phyloP scores from a whole-genome alignment of 345 rosid species.

The Ricinus communis region DNA sequence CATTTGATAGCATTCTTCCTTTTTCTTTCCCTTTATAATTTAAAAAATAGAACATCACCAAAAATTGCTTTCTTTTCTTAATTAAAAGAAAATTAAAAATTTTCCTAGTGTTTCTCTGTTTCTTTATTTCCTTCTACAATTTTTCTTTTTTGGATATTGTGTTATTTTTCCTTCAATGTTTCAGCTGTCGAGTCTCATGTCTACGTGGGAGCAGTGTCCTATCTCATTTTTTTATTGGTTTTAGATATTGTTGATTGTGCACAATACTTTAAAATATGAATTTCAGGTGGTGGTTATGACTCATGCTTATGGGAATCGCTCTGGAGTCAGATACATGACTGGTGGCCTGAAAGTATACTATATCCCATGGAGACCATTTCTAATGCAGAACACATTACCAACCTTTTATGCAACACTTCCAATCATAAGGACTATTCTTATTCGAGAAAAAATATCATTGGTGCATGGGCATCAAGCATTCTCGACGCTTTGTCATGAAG shows the following conservation, averaged over 20 bases:
- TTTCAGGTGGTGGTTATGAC: conserved; percentile 92
- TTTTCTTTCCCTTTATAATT: no score
- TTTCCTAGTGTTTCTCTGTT: no score
- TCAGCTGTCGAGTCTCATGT: background rate
- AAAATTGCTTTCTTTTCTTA: no score
- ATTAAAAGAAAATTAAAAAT: no score
- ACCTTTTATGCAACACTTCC: conserved; percentile 82
- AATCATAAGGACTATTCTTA: conserved; percentile 71
- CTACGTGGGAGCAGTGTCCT: background rate
- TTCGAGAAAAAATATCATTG: conserved; percentile 72
- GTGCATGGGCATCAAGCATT: conserved; percentile 99
- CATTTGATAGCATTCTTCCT: no score
- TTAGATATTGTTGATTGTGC: conserved; percentile 5
- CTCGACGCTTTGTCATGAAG: conserved; percentile 96
- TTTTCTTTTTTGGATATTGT: no score
- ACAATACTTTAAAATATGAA: conserved; percentile 1
- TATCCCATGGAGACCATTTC: conserved; percentile 82
- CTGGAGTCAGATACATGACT: conserved; percentile 88
- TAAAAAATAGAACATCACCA: no score
- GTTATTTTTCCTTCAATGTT: no score
- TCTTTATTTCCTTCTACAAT: no score
- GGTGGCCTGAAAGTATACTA: conserved; percentile 90
- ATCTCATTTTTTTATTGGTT: conserved; percentile 1
- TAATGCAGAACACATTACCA: conserved; percentile 83
- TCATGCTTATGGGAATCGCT: conserved; percentile 87